Conservation (phyloP, 345 rosid species). For the Pistacia atlantica region DNA sequence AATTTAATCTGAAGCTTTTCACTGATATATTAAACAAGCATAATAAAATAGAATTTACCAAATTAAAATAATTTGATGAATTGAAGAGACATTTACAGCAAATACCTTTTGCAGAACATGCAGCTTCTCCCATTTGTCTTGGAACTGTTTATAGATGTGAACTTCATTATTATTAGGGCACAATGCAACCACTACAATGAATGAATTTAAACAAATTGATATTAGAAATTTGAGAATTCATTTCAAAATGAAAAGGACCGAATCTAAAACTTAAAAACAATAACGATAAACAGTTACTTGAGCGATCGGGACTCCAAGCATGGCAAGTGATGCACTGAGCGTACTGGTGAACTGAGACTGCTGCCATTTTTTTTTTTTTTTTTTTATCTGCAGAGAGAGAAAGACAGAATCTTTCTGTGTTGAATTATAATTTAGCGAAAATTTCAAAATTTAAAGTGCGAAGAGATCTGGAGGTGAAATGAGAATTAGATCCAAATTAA, state of each 20-base stretch:
- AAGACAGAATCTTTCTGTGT: too few relatives aligned
- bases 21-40: too few relatives aligned
- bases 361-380: constrained; percentile 64
- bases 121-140: constrained; percentile 84
- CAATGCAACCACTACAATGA: constrained; percentile 80
- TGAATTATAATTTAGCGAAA: too few relatives aligned
- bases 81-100: background rate
- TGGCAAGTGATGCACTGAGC: constrained; percentile 95
- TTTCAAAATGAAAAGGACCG: background rate
- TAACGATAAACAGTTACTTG: constrained; percentile 44
- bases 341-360: constrained; percentile 70
- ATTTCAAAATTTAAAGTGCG: too few relatives aligned
- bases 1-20: too few relatives aligned
- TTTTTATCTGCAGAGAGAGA: background rate
- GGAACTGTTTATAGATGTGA: constrained; percentile 75
- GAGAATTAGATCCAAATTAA: too few relatives aligned
- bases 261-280: background rate
- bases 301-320: constrained; percentile 94
- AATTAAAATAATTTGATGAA: background rate
- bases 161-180: constrained; percentile 94
- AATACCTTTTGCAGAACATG: constrained; percentile 86
- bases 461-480: too few relatives aligned
- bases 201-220: background rate
- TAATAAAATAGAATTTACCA: background rate
- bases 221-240: background rate